phyloP scores from a whole-genome alignment of 2,329 filamentous ascomycete genomes.

The Nigrospora oryzae region DNA sequence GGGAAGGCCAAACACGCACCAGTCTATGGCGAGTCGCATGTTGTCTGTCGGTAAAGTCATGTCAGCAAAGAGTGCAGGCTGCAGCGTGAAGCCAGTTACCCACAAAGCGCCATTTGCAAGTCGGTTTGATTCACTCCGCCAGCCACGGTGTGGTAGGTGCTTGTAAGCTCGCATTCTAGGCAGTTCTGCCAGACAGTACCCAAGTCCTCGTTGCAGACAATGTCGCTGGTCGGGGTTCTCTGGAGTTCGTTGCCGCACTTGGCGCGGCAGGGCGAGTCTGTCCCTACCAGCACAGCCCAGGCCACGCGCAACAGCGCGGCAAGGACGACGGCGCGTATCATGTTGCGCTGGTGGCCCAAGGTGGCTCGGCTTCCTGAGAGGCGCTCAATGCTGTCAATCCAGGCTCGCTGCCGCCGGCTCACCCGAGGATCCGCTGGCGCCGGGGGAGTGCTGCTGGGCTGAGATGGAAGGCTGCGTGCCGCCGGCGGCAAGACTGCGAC shows the following conservation, averaged over 20 bases:
- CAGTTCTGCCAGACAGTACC: slow-evolving; percentile 45
- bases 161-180: slow-evolving; percentile 41
- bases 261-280: background rate
- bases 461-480: no score
- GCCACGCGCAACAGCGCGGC: background rate
- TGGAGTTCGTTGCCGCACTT: slow-evolving; percentile 1
- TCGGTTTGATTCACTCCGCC: slow-evolving; percentile 34
- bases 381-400: no score
- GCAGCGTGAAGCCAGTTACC: slow-evolving; percentile 15
- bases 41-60: slow-evolving; percentile 35
- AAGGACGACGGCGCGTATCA: no score
- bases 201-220: slow-evolving; percentile 9
- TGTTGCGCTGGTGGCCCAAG: no score
- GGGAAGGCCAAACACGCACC: slow-evolving; percentile 41
- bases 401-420: no score
- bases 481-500: no score
- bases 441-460: no score
- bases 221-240: background rate
- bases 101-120: slow-evolving; percentile 46
- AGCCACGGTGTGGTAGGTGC: slow-evolving; percentile 30
- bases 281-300: background rate
- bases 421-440: no score
- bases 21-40: slow-evolving; percentile 43
- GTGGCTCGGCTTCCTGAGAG: no score
- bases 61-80: background rate